phyloP scores from a whole-genome alignment of 2,329 filamentous ascomycete genomes.

The Colletotrichum sansevieriae region DNA sequence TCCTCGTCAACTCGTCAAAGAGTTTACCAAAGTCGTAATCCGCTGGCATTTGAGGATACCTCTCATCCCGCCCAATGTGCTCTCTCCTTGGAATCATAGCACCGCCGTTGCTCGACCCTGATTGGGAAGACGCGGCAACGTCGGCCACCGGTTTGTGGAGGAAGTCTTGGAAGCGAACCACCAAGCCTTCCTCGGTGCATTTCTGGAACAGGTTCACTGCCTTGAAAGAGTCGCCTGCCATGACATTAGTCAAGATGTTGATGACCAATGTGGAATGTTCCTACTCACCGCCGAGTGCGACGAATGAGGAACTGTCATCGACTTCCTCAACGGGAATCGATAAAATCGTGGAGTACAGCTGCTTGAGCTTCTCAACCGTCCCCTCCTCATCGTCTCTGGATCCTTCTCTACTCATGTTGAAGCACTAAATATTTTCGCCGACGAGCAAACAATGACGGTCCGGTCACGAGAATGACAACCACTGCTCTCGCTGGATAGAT shows the following conservation, averaged over 20 bases:
- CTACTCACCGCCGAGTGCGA: slow-evolving; percentile 28
- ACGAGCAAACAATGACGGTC: background rate
- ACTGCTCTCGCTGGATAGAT: background rate
- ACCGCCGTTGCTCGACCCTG: background rate
- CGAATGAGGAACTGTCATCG: slow-evolving; percentile 23
- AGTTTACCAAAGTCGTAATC: slow-evolving; percentile 19
- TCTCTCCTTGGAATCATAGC: background rate
- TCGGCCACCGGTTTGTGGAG: slow-evolving; percentile 22
- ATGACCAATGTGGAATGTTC: too few species aligned
- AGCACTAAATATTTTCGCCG: background rate
- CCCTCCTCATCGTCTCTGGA: background rate
- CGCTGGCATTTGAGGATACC: background rate
- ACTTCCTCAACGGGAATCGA: slow-evolving; percentile 1
- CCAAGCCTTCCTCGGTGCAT: slow-evolving; percentile 29
- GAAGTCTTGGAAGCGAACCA: slow-evolving; percentile 28
- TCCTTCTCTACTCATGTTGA: background rate
- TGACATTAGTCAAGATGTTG: background rate
- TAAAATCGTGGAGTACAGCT: slow-evolving; percentile 4
- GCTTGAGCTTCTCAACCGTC: background rate
- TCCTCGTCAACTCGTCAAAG: background rate
- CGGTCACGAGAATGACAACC: background rate
- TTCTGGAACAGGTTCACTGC: slow-evolving; percentile 27
- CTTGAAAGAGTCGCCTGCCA: slow-evolving; percentile 36
- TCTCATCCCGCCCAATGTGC: background rate
- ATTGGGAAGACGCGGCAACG: background rate